phyloP scores from a whole-genome alignment of 108 stramenopile genomes.

The Cyclotella cryptica region DNA sequence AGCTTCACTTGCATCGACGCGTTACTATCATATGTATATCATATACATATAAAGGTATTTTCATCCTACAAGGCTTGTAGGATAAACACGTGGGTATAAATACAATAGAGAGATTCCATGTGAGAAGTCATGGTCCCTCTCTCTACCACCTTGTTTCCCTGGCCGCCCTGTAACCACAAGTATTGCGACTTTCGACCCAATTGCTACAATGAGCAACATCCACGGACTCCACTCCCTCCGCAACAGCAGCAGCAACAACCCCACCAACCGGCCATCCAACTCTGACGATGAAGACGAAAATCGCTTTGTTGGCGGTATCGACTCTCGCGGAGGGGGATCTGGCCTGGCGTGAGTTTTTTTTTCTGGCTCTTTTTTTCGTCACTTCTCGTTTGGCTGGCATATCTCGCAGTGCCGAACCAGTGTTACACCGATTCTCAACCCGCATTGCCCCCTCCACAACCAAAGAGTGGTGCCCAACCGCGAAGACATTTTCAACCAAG shows the following conservation, averaged over 20 bases:
- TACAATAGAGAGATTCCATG: no score
- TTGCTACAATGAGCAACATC: conserved; percentile 77
- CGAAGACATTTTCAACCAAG: conserved; percentile 60
- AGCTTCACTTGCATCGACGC: no score
- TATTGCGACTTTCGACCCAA: no score
- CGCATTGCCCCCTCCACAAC: neutral
- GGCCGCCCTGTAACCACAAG: no score
- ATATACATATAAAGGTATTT: no score
- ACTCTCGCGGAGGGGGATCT: conserved; percentile 82
- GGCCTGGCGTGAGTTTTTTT: conserved; percentile 64
- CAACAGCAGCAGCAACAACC: conserved; percentile 42
- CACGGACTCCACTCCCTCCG: conserved; percentile 79
- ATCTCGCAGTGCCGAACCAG: neutral
- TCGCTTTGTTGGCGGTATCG: conserved; percentile 86
- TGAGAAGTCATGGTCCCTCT: no score
- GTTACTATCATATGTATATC: no score
- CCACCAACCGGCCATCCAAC: neutral
- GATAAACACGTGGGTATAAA: no score
- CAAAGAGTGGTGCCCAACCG: conserved; percentile 71
- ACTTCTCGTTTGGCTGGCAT: neutral
- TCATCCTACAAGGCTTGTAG: no score
- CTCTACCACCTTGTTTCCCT: no score
- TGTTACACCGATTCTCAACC: neutral
- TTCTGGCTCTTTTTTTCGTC: neutral
- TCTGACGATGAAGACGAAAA: conserved; percentile 53